Conservation (phyloP, 140 eudicot species). For the Cichorium intybus region DNA sequence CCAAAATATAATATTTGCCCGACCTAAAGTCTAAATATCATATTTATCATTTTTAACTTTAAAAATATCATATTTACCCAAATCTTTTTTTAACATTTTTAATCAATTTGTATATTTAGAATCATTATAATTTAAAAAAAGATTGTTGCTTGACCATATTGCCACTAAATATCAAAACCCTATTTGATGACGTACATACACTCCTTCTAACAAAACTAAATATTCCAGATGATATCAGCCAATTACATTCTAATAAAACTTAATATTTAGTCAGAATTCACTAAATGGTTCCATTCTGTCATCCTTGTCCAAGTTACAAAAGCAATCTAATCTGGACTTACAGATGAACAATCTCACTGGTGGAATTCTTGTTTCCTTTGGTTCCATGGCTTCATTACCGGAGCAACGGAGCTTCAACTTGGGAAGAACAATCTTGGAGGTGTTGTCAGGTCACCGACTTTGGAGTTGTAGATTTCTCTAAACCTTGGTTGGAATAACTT, state of each 20-base stretch:
- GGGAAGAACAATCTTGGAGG: conserved; percentile 66
- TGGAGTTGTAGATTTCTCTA: conserved; percentile 50
- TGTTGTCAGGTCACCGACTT: conserved; percentile 40
- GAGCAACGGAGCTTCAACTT: conserved; percentile 93
- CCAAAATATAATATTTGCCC: no score
- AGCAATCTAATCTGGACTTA: conserved; percentile 48
- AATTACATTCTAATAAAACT: conserved; percentile 40
- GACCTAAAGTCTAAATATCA: no score
- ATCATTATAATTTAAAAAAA: no score
- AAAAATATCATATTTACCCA: no score
- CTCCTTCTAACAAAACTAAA: no score
- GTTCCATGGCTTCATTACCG: conserved; percentile 33
- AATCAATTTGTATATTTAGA: no score
- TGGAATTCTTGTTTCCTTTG: conserved; percentile 44
- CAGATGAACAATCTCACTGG: conserved; percentile 57
- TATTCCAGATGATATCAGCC: conserved; percentile 49
- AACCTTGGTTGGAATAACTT: conserved; percentile 76
- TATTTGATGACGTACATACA: no score
- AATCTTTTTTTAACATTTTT: no score
- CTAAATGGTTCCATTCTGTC: conserved; percentile 63
- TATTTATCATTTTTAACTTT: no score
- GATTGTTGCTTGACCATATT: no score
- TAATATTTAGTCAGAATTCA: conserved; percentile 61
- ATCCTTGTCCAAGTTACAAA: conserved; percentile 45
- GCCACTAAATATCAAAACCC: no score